Base-by-base conservation (phyloP, 2,329 filamentous ascomycete species). In the Aspergillus novofumigatus region DNA sequence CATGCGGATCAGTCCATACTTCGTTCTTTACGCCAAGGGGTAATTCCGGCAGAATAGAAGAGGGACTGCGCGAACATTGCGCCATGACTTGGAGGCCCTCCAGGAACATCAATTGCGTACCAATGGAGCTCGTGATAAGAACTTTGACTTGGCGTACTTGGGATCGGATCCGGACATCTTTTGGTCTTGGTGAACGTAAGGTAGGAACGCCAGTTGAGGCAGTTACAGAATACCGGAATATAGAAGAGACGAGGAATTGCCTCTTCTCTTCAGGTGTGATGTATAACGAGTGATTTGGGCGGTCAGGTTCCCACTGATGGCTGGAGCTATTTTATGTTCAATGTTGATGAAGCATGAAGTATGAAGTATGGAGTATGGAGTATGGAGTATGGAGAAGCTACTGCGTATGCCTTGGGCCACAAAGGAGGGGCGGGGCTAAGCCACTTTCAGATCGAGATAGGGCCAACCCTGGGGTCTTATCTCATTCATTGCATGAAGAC, bases 51-150 rank as follows among this genome's bases (percentile, higher is more conserved):
- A 7, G 32, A 38, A 38, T 14, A 32, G 29, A 17, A 35, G 32
- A 17, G 32, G 32, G 5, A n/a, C 5, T 5, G 32, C 32, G 32
- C 32, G 32, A 38, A 38, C 5, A 38, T 38, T 17, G 32, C 32
- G 32, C 14, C 14, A 7, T 38, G 14, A 38, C 3, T 38, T 38
- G 6, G 7, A 7, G 14, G 5, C 14, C 14, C 32, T 5, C 35
- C 54, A 44, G 7, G 14, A 26, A 4, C 14, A 20, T 25, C 23
- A 20, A 45, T 8, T 47, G 21, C 68, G 26, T 72, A 75, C 73
- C 69, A 75, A 61, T 48, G 72, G 71, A 23, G 62, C 71, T 44
- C 58, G 66, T 6, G 70, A 71, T 20, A 74, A 35, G 41, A 69
- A 58, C 51, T 68, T 70, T 25, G 70, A 73, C 53, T 68, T 59